phyloP scores from a whole-genome alignment of 306 rosid species.

The Carpinus fangiana region DNA sequence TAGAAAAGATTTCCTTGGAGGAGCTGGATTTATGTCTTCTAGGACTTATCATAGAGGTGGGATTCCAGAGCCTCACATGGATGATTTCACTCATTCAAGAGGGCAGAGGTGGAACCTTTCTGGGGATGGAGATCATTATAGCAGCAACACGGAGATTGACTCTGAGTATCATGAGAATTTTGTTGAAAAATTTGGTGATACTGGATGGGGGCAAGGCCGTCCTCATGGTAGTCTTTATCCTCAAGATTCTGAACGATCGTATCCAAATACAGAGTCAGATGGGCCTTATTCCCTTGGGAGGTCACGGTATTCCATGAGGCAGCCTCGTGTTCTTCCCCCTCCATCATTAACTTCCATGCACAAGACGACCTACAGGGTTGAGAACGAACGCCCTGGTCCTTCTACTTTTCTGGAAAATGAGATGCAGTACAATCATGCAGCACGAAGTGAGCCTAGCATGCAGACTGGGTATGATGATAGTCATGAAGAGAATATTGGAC shows the following conservation, averaged over 20 bases:
- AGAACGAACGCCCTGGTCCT: constrained; percentile 50
- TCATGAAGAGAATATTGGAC: constrained; percentile 39
- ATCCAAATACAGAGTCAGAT: constrained; percentile 66
- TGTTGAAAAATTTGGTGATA: constrained; percentile 69
- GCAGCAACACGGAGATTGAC: constrained; percentile 59
- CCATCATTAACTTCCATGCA: constrained; percentile 64
- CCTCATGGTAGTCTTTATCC: constrained; percentile 56
- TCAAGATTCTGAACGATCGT: constrained; percentile 57
- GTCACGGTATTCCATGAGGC: constrained; percentile 75
- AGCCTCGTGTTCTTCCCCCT: constrained; percentile 97
- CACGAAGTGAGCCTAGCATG: constrained; percentile 46
- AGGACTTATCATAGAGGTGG: constrained; percentile 57
- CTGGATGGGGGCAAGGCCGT: constrained; percentile 63
- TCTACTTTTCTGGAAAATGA: constrained; percentile 62
- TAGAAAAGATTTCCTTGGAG: constrained; percentile 68
- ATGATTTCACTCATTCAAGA: constrained; percentile 56
- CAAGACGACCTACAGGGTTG: constrained; percentile 53
- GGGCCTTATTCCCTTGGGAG: constrained; percentile 73
- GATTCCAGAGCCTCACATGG: constrained; percentile 52
- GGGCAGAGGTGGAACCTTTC: constrained; percentile 76
- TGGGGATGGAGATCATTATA: constrained; percentile 63
- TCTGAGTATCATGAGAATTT: constrained; percentile 67
- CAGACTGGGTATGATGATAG: constrained; percentile 49
- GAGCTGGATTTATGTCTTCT: constrained; percentile 59
- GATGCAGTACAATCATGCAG: constrained; percentile 50